Conservation (phyloP, 805 yeast genomes). For the Henningerozyma blattae region DNA sequence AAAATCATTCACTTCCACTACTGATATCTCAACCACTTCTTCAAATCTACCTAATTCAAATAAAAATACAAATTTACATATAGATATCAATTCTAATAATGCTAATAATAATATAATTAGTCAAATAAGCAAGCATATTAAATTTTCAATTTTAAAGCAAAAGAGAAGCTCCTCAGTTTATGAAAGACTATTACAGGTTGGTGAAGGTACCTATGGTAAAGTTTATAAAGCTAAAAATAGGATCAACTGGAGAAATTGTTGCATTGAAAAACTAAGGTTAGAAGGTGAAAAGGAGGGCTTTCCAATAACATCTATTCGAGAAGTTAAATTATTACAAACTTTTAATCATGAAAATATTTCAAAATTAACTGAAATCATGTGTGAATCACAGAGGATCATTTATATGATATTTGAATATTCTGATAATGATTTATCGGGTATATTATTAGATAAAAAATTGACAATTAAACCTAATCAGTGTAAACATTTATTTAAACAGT, state of each 20-base stretch:
- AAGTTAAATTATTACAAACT: conserved; percentile 67
- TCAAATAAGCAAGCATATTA: too few relatives aligned
- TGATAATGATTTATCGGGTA: conserved; percentile 87
- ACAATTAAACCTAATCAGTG: conserved; percentile 48
- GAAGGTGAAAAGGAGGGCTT: conserved; percentile 90
- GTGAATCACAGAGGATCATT: conserved; percentile 48
- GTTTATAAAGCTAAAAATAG: conserved; percentile 48
- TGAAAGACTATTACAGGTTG: conserved; percentile 75
- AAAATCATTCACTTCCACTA: too few relatives aligned
- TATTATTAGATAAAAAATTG: conserved; percentile 65
- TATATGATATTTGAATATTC: conserved; percentile 90
- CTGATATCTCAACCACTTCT: neutral
- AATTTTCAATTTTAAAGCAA: neutral
- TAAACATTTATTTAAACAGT: conserved; percentile 53
- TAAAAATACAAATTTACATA: too few relatives aligned
- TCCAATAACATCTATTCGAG: conserved; percentile 92
- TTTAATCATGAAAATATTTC: conserved; percentile 76
- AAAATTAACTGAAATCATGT: conserved; percentile 80
- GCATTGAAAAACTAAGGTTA: conserved; percentile 71
- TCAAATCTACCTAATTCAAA: too few relatives aligned
- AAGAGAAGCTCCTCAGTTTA: conserved; percentile 28
- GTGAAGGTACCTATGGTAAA: conserved; percentile 95
- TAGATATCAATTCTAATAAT: too few relatives aligned
- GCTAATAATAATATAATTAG: too few relatives aligned
- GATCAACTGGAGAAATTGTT: conserved; percentile 62